Evolutionary conservation across 2,329 filamentous ascomycete species (phyloP), one percentile per base, ranked within the genome.

Genomic region (Nemania sp.): DNA sequence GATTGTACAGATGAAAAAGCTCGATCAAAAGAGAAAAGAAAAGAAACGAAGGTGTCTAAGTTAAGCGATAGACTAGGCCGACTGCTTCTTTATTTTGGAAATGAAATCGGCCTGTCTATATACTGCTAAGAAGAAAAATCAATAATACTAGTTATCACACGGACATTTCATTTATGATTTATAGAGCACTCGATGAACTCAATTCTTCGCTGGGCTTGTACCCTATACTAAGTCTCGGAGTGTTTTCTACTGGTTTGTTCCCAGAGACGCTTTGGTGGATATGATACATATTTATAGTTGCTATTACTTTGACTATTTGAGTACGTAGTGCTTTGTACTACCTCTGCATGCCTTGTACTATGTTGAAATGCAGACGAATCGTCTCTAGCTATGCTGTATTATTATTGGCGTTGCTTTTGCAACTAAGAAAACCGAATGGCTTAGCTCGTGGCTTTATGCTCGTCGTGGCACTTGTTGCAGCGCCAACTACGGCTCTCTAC

Each of bases 391-490:
- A 52, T 62, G 24, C 20, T 5, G 29, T 62, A n/a, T 47, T 52
- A 53, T 29, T 41, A 7, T 41, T 35, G 49, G 41, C 47, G 27
- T 51, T 49, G 53, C 52, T 29, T 27, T 51, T 62, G 20, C 38
- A 56, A 52, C 24, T 6, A 47, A 47, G 13, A 11, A 38, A 52
- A 29, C n/a, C 29, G 49, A 49, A 27, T 27, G 27, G 20, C 26
- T 60, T 61, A 52, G 45, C 32, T 53, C 20, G 26, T 57, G 3
- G 52, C 15, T 52, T 58, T 65, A 24, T 70, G 67, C 49, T 68
- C 29, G 27, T 64, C 59, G 35, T 63, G 69, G 64, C 84, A 86
- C 22, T 75, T 66, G 69, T 85, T 84, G 73, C 84, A 86, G 35
- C 78, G 76, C 85, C 84, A 85, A 29, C 76, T 77, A 49, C 75